Conservation (phyloP, 106 monocot genomes). For the Dioscorea alata region DNA sequence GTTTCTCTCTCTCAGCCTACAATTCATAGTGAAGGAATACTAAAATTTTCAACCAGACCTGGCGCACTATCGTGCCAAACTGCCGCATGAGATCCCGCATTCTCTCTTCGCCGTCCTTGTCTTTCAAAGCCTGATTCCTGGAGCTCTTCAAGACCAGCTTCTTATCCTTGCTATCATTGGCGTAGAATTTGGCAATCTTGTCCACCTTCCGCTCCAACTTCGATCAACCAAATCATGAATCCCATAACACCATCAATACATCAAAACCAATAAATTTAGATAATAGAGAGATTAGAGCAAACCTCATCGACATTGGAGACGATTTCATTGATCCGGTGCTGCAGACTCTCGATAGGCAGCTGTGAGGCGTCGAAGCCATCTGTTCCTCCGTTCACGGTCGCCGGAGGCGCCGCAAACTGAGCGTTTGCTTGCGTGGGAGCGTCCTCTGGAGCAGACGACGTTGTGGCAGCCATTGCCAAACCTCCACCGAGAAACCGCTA, state of each 20-base stretch:
- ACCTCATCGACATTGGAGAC: conserved; percentile 2
- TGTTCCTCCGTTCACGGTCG: too few species aligned
- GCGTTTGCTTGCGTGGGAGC: too few species aligned
- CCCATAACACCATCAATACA: neutral
- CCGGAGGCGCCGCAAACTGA: too few species aligned
- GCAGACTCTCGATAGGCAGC: neutral
- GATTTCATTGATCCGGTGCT: neutral
- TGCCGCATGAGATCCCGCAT: conserved; percentile 89
- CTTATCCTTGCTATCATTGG: neutral
- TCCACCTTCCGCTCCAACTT: conserved; percentile 1
- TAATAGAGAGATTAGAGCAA: neutral
- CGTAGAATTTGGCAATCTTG: conserved; percentile 1
- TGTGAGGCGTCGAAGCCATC: neutral
- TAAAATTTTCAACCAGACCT: conserved; percentile 21
- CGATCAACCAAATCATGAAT: neutral
- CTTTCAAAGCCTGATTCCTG: conserved; percentile 10
- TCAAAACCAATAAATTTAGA: neutral
- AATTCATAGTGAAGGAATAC: too few species aligned
- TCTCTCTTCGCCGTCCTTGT: conserved; percentile 29
- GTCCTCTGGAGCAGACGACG: too few species aligned
- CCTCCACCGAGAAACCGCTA: too few species aligned
- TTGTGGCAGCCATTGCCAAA: too few species aligned
- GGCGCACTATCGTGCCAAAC: conserved; percentile 65
- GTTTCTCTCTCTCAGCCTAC: too few species aligned
- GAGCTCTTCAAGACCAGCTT: neutral